These are phyloP conservation scores for Selenicereus undatus DNA, from an alignment of 148 eudicot genomes.

Conservation along the genomic window DNA sequence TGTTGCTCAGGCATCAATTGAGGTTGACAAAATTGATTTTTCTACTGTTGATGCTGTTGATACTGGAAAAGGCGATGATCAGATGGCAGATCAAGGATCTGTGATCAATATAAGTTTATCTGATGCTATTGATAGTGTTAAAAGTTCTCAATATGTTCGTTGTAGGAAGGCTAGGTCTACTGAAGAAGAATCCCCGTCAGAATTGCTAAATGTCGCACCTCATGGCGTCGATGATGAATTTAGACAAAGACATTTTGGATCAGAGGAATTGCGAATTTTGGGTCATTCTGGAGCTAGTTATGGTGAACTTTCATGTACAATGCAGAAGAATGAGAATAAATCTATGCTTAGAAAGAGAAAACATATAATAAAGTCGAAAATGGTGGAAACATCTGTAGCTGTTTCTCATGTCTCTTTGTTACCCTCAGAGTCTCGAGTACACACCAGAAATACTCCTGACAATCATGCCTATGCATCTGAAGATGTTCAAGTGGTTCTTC, in stretches of 20 bases:
- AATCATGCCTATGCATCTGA: conserved; percentile 20
- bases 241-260: conserved; percentile 27
- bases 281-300: conserved; percentile 19
- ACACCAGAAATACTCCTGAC: conserved; percentile 23
- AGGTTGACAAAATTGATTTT: conserved; percentile 38
- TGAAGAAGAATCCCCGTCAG: conserved; percentile 28
- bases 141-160: conserved; percentile 28
- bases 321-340: conserved; percentile 20
- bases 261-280: conserved; percentile 25
- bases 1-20: conserved; percentile 47
- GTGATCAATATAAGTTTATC: conserved; percentile 44
- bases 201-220: conserved; percentile 24
- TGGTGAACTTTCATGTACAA: conserved; percentile 12
- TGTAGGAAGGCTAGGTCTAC: conserved; percentile 25
- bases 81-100: conserved; percentile 54
- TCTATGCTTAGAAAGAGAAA: conserved; percentile 30
- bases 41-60: conserved; percentile 32
- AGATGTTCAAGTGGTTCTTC: conserved; percentile 24
- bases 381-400: conserved; percentile 25
- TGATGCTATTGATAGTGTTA: conserved; percentile 44
- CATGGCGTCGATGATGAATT: conserved; percentile 34
- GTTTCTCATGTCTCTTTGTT: conserved; percentile 23
- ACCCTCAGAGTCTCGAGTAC: conserved; percentile 23
- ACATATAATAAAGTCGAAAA: conserved; percentile 31
- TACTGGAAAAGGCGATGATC: conserved; percentile 21